phyloP scores from a whole-genome alignment of 352 stramenopile species.

The Phytophthora capsici region DNA sequence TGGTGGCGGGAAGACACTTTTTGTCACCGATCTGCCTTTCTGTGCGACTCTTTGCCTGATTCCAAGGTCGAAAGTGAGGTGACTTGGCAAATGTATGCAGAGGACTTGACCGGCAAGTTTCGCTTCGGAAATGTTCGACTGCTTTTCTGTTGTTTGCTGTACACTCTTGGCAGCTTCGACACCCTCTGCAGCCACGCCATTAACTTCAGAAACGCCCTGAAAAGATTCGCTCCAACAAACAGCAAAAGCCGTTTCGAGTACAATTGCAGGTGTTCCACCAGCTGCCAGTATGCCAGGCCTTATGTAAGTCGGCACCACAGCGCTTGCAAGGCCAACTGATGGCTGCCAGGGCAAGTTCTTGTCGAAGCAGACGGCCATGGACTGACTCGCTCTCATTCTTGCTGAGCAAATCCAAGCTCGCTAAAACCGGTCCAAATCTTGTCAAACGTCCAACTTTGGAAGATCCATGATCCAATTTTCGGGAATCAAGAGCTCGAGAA shows the following conservation, averaged over 20 bases:
- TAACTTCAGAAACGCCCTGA: background rate
- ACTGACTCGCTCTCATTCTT: constrained; percentile 2
- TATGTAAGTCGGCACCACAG: background rate
- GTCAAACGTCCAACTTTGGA: background rate
- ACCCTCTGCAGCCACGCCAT: background rate
- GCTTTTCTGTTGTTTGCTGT: too few relatives aligned
- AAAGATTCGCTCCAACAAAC: background rate
- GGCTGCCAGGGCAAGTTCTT: background rate
- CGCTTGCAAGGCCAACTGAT: constrained; percentile 2
- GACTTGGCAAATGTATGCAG: constrained; percentile 1
- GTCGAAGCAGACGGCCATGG: constrained; percentile 7
- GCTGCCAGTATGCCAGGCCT: background rate
- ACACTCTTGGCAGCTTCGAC: background rate
- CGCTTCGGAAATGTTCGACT: background rate
- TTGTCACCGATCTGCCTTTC: constrained; percentile 1
- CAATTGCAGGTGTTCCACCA: background rate
- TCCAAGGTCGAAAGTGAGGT: background rate
- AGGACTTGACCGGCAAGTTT: background rate
- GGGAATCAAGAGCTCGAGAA: too few relatives aligned
- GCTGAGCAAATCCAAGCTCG: background rate
- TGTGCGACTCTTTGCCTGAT: constrained; percentile 4
- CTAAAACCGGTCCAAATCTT: background rate
- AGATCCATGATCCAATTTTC: too few relatives aligned
- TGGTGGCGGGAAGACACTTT: constrained; percentile 6
- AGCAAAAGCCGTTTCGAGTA: background rate